A percentile compares a stretch with the other conserved stretches of the same genome.
Conservation (phyloP, 768 basidiomycete species). For the Phaeotremella skinneri region DNA sequence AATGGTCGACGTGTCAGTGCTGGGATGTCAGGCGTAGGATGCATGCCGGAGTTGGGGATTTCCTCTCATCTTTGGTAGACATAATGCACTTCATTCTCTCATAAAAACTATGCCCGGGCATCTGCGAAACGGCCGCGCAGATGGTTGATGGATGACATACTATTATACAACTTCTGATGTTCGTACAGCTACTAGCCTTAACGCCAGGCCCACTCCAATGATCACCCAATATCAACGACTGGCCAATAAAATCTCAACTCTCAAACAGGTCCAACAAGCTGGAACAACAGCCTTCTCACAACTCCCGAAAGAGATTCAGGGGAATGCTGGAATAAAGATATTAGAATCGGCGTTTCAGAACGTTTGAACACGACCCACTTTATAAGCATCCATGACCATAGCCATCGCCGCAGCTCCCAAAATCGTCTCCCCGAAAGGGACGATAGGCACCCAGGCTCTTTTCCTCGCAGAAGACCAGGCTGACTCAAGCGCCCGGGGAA, state of each 20-base stretch:
- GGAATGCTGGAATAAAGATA: slow-evolving; percentile 30
- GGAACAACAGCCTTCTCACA: slow-evolving; percentile 43
- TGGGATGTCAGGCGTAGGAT: slow-evolving; percentile 2
- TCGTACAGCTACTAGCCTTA: no score
- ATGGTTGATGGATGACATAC: no score
- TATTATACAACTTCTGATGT: no score
- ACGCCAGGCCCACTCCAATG: no score
- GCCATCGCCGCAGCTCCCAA: slow-evolving; percentile 76
- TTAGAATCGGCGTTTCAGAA: neutral
- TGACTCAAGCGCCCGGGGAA: slow-evolving; percentile 87
- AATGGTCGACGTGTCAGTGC: slow-evolving; percentile 4
- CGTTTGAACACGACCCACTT: slow-evolving; percentile 30
- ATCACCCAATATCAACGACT: no score
- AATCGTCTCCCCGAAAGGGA: slow-evolving; percentile 51
- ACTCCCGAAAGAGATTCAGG: slow-evolving; percentile 46
- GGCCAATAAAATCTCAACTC: no score
- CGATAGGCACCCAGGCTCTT: slow-evolving; percentile 64
- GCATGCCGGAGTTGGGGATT: neutral
- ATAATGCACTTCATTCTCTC: no score
- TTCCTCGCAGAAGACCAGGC: slow-evolving; percentile 79
- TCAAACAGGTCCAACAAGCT: slow-evolving; percentile 46
- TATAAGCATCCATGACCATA: slow-evolving; percentile 72
- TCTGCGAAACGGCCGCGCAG: no score
- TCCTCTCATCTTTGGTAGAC: no score
- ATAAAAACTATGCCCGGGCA: no score